Evolutionary conservation across 441 rosid genomes (phyloP).

Genomic region (Syzygium syzygioides): DNA sequence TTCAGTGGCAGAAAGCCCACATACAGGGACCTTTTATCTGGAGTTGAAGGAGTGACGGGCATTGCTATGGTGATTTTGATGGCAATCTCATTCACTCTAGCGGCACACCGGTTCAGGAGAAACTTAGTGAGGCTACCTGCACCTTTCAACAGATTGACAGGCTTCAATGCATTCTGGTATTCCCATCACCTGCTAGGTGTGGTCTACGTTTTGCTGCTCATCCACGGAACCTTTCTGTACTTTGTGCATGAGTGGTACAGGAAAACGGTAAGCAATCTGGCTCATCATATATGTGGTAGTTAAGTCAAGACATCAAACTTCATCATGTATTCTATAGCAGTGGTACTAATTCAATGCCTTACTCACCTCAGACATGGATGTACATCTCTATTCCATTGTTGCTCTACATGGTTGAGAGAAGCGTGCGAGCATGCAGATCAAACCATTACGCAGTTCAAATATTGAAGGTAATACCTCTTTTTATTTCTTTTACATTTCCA

Average conservation of each 20-base stretch:
- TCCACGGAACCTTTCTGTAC: slow-evolving; percentile 77
- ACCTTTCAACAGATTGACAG: slow-evolving; percentile 76
- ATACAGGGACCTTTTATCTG: slow-evolving; percentile 47
- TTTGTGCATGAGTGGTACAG: slow-evolving; percentile 58
- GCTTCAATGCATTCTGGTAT: slow-evolving; percentile 98
- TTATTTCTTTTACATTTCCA: not conserved
- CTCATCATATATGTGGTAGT: not conserved
- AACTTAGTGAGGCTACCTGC: slow-evolving; percentile 65
- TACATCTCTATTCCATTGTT: slow-evolving; percentile 69
- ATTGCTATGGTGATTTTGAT: slow-evolving; percentile 67
- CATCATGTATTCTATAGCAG: not conserved
- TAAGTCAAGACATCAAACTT: not conserved
- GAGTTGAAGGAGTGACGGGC: slow-evolving; percentile 77
- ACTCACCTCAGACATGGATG: slow-evolving; percentile 83
- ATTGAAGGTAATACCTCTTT: slow-evolving; percentile 40
- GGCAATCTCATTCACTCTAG: slow-evolving; percentile 61
- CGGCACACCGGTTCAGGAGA: slow-evolving; percentile 58
- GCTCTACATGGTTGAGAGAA: slow-evolving; percentile 76
- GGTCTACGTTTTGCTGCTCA: slow-evolving; percentile 72
- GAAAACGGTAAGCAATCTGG: slow-evolving; percentile 58
- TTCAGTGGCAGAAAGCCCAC: slow-evolving; percentile 59
- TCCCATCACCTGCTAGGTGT: slow-evolving; percentile 79
- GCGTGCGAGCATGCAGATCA: slow-evolving; percentile 71
- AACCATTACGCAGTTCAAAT: slow-evolving; percentile 64
- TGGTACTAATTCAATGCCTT: not conserved